Conservation (phyloP, 768 basidiomycete species). For the Trametes sanguinea region DNA sequence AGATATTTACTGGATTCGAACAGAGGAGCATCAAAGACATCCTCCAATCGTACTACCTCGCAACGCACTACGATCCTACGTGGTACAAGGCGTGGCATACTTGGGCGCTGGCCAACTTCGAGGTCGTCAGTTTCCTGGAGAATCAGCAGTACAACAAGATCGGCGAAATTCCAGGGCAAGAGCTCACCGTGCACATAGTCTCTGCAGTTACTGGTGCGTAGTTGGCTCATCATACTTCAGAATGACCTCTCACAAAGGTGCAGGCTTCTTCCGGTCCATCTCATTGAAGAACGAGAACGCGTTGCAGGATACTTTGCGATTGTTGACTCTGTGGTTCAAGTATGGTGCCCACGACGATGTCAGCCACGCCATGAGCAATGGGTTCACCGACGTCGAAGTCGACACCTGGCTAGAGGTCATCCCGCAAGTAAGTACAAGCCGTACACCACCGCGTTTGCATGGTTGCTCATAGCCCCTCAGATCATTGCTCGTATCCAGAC, state of each 20-base stretch:
- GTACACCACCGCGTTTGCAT: neutral
- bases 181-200: slow-evolving; percentile 80
- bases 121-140: slow-evolving; percentile 85
- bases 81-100: slow-evolving; percentile 99
- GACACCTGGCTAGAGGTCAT: slow-evolving; percentile 99
- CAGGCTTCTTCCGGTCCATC: slow-evolving; percentile 95
- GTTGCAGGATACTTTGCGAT: slow-evolving; percentile 89
- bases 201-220: slow-evolving; percentile 84
- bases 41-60: slow-evolving; percentile 78
- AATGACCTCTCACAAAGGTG: neutral
- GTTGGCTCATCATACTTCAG: neutral
- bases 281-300: slow-evolving; percentile 87
- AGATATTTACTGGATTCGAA: neutral
- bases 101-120: slow-evolving; percentile 96
- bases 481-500: slow-evolving; percentile 99
- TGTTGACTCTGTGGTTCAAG: slow-evolving; percentile 98
- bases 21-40: slow-evolving; percentile 83
- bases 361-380: slow-evolving; percentile 82
- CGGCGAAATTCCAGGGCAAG: slow-evolving; percentile 58
- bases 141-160: slow-evolving; percentile 56
- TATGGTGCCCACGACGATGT: slow-evolving; percentile 91
- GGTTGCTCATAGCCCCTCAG: slow-evolving; percentile 40
- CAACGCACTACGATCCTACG: slow-evolving; percentile 88
- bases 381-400: slow-evolving; percentile 87
- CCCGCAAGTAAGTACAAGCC: slow-evolving; percentile 69